Conservation (phyloP, 192 early-diverging fungal species). For the Cladochytrium replicatum region DNA sequence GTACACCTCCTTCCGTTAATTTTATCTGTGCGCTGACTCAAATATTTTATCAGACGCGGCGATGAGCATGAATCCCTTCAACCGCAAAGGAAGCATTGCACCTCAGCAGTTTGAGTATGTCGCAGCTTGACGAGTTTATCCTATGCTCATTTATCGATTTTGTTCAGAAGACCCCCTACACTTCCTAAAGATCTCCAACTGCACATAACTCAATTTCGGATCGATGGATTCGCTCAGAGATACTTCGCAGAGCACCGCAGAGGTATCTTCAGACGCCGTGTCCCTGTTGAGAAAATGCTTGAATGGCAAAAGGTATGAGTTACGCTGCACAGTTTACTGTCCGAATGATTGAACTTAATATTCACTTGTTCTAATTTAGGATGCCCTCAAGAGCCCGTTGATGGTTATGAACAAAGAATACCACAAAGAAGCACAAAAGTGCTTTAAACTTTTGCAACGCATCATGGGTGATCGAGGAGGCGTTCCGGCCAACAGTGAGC, state of each 20-base stretch:
- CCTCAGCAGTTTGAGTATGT: no score
- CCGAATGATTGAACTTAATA: background rate
- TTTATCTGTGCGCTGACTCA: background rate
- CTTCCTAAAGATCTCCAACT: slow-evolving; percentile 40
- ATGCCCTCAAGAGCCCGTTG: slow-evolving; percentile 64
- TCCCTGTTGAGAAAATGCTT: slow-evolving; percentile 85
- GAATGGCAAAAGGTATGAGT: slow-evolving; percentile 54
- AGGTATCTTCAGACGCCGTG: slow-evolving; percentile 72
- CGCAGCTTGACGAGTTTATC: no score
- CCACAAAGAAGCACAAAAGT: slow-evolving; percentile 74
- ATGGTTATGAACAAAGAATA: slow-evolving; percentile 73
- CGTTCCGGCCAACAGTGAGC: slow-evolving; percentile 26
- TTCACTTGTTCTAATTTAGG: slow-evolving; percentile 31
- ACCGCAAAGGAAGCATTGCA: no score
- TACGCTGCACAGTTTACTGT: background rate
- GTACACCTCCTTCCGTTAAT: slow-evolving; percentile 13
- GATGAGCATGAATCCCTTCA: slow-evolving; percentile 41
- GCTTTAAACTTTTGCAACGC: slow-evolving; percentile 76
- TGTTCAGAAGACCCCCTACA: background rate
- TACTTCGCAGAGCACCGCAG: slow-evolving; percentile 84
- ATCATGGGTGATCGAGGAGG: slow-evolving; percentile 64
- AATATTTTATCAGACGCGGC: slow-evolving; percentile 38
- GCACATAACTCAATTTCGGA: slow-evolving; percentile 68
- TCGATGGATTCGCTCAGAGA: slow-evolving; percentile 81
- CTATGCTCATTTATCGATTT: no score